phyloP scores from a whole-genome alignment of 192 early-diverging fungal species.

The Backusella psychrophila region DNA sequence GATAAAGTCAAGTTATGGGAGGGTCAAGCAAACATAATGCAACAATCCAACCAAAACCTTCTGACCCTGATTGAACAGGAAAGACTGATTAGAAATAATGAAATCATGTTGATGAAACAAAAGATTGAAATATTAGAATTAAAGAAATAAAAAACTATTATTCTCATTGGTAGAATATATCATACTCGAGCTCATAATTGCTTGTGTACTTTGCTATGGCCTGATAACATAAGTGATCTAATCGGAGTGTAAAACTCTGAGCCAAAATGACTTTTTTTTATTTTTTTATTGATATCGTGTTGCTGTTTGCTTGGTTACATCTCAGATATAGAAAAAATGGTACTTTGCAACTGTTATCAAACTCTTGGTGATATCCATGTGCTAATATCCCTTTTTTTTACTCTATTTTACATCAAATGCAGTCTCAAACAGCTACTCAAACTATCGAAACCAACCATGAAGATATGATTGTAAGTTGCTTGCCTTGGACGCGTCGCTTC shows the following conservation, averaged over 20 bases:
- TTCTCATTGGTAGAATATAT: too few species aligned
- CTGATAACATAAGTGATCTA: too few species aligned
- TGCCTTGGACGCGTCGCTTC: neutral
- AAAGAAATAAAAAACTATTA: too few species aligned
- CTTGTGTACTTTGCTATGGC: too few species aligned
- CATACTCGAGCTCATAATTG: too few species aligned
- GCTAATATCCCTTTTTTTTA: neutral
- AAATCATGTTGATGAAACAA: too few species aligned
- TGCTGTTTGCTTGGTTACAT: conserved; percentile 1
- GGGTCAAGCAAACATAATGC: too few species aligned
- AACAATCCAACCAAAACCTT: too few species aligned
- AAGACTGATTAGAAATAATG: too few species aligned
- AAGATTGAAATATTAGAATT: too few species aligned
- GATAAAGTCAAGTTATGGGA: too few species aligned
- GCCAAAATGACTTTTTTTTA: neutral
- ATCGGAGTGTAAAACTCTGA: neutral
- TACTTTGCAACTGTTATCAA: neutral
- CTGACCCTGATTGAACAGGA: too few species aligned
- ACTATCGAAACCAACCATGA: conserved; percentile 85
- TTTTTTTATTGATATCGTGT: neutral
- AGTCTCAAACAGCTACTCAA: conserved; percentile 36
- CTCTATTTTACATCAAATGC: neutral
- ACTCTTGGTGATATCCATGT: neutral
- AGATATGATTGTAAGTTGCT: conserved; percentile 76
- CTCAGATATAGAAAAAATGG: neutral